Percentiles rank a stretch among this genome's conserved stretches.
Conservation (phyloP, 768 basidiomycete genomes). For the Podaxis sp. region DNA sequence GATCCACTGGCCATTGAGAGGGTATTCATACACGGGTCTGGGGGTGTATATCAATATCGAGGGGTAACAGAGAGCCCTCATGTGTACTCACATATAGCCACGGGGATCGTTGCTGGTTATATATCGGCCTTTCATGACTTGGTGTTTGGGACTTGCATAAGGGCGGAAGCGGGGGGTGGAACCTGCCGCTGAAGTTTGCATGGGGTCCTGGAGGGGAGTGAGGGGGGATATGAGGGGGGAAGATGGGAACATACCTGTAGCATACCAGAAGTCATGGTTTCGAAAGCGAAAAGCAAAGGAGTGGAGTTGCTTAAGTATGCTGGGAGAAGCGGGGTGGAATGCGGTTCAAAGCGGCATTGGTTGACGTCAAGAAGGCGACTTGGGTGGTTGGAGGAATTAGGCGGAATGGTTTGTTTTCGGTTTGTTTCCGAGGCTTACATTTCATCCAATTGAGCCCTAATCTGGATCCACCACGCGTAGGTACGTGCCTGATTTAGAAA, state of each 20-base stretch:
- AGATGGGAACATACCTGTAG: slow-evolving; percentile 34
- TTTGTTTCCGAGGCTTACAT: slow-evolving; percentile 33
- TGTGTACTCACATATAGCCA: slow-evolving; percentile 74
- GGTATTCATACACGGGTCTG: slow-evolving; percentile 88
- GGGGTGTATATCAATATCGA: slow-evolving; percentile 6
- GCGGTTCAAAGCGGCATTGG: slow-evolving; percentile 25
- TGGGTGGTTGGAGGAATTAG: slow-evolving; percentile 18
- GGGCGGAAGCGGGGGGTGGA: slow-evolving; percentile 55
- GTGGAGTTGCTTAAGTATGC: slow-evolving; percentile 14
- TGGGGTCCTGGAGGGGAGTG: slow-evolving; percentile 33
- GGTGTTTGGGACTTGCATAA: slow-evolving; percentile 72
- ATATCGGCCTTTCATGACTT: slow-evolving; percentile 83
- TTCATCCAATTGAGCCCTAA: slow-evolving; percentile 33
- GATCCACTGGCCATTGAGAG: slow-evolving; percentile 87
- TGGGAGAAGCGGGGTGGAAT: slow-evolving; percentile 22
- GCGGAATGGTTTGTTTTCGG: slow-evolving; percentile 31
- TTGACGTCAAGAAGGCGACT: slow-evolving; percentile 24
- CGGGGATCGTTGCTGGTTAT: slow-evolving; percentile 88
- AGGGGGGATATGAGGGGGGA: slow-evolving; percentile 14
- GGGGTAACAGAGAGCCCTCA: slow-evolving; percentile 17
- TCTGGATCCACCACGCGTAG: slow-evolving; percentile 42
- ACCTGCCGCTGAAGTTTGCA: slow-evolving; percentile 38
- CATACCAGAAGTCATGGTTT: slow-evolving; percentile 41
- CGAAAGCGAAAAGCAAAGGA: slow-evolving; percentile 23
- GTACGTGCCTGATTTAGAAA: slow-evolving; percentile 12